Percentiles rank a stretch among this genome's conserved stretches.
Evolutionary conservation across 768 basidiomycete species (phyloP).

Genomic region (Amanita muscaria): DNA sequence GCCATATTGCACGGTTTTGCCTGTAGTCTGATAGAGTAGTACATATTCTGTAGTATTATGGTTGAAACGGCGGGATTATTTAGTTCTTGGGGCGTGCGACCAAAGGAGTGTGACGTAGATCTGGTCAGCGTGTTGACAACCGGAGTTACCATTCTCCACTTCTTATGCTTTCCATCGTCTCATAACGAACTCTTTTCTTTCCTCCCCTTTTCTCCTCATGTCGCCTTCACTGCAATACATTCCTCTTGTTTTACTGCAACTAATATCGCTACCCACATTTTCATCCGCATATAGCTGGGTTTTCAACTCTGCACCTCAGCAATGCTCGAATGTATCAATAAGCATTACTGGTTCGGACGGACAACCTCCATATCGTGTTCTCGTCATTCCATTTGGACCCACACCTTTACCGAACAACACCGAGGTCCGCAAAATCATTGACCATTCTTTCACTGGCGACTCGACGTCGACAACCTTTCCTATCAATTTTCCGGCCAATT

Average conservation of each 20-base stretch:
- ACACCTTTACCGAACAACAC: conserved; percentile 49
- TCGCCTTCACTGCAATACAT: neutral
- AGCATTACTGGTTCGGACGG: conserved; percentile 48
- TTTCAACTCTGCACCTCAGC: conserved; percentile 41
- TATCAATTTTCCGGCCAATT: conserved; percentile 55
- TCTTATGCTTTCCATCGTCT: conserved; percentile 8
- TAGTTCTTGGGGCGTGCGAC: neutral
- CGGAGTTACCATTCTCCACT: neutral
- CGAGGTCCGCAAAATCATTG: conserved; percentile 56
- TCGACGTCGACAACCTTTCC: conserved; percentile 39
- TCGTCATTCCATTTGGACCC: conserved; percentile 62
- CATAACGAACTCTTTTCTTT: conserved; percentile 1
- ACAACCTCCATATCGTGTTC: conserved; percentile 54
- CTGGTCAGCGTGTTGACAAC: neutral
- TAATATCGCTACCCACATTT: conserved; percentile 20
- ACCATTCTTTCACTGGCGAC: conserved; percentile 39
- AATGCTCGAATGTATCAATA: conserved; percentile 59
- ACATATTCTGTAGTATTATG: no score
- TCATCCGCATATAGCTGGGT: conserved; percentile 37
- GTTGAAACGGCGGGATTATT: no score
- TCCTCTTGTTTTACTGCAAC: conserved; percentile 16
- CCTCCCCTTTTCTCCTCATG: conserved; percentile 8
- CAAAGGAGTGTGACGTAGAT: neutral
- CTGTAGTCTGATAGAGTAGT: no score
- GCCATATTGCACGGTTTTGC: no score